Evolutionary conservation across 2,329 filamentous ascomycete genomes (phyloP).

Genomic region (Trichoderma gracile): DNA sequence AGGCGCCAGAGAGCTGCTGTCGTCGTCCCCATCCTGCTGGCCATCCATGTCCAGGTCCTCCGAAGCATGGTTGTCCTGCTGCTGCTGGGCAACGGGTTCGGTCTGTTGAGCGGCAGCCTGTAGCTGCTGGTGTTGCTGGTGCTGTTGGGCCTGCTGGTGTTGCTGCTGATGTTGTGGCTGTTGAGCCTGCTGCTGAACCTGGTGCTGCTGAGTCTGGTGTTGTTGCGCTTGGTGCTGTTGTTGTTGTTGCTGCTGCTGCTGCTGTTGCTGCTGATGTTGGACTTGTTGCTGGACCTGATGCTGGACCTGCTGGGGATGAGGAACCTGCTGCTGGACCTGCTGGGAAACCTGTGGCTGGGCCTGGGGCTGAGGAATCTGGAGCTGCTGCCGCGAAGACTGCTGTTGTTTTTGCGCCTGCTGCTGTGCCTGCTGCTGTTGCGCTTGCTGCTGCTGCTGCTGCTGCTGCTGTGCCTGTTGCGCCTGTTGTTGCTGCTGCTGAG

Average conservation of each 20-base stretch:
- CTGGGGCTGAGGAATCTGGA: slow-evolving; percentile 19
- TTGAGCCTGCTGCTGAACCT: slow-evolving; percentile 1
- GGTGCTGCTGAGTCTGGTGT: slow-evolving; percentile 10
- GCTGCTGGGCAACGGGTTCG: slow-evolving; percentile 42
- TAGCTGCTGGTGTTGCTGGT: slow-evolving; percentile 32
- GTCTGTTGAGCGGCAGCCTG: slow-evolving; percentile 37
- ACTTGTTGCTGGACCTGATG: slow-evolving; percentile 27
- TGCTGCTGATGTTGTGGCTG: slow-evolving; percentile 32
- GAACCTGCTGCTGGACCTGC: slow-evolving; percentile 29
- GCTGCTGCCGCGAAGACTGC: slow-evolving; percentile 13
- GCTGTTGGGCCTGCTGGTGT: slow-evolving; percentile 32
- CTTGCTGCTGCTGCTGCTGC: slow-evolving; percentile 35
- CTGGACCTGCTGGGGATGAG: slow-evolving; percentile 29
- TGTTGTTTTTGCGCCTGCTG: slow-evolving; percentile 24
- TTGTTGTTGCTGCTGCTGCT: slow-evolving; percentile 8
- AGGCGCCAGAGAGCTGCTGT: slow-evolving; percentile 47
- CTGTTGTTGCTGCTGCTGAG: slow-evolving; percentile 34
- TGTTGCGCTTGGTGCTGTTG: slow-evolving; percentile 17
- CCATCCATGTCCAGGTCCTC: slow-evolving; percentile 58
- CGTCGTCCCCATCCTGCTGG: slow-evolving; percentile 50
- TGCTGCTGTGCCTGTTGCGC: slow-evolving; percentile 31
- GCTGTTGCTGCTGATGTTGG: slow-evolving; percentile 9
- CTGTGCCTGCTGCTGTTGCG: slow-evolving; percentile 26
- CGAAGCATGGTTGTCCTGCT: slow-evolving; percentile 46
- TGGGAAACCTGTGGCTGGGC: slow-evolving; percentile 1